phyloP scores from a whole-genome alignment of 2,329 filamentous ascomycete species.

The Fusarium subglutinans region DNA sequence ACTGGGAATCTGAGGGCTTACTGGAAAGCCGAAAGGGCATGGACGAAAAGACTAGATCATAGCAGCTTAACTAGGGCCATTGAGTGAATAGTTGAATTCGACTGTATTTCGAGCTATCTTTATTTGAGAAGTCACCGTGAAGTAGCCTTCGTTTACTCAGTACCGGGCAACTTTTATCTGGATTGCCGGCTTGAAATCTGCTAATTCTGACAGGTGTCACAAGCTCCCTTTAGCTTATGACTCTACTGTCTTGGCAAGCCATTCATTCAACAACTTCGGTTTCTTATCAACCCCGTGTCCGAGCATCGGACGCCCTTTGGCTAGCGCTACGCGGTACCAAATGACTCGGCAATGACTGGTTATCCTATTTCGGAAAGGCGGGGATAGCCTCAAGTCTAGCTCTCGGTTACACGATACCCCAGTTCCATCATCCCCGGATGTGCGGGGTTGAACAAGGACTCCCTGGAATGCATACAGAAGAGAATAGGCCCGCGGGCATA shows the following conservation, averaged over 20 bases:
- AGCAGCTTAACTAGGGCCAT: not conserved
- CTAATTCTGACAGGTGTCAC: not conserved
- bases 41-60: not conserved
- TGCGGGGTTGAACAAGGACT: slow-evolving; percentile 1
- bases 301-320: not conserved
- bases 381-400: not conserved
- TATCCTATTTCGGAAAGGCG: slow-evolving; percentile 20
- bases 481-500: not conserved
- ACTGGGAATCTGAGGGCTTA: slow-evolving; percentile 28
- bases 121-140: not conserved
- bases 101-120: not conserved
- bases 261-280: not conserved
- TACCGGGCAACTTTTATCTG: not conserved
- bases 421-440: not conserved
- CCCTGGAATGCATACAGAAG: not conserved
- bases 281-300: not conserved
- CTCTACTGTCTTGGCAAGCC: not conserved
- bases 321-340: not conserved
- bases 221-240: not conserved
- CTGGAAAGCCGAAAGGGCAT: not conserved
- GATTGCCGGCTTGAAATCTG: not conserved
- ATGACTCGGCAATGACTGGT: not conserved
- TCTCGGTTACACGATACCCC: not conserved
- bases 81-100: not conserved
- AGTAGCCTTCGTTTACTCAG: not conserved